Evolutionary conservation across 768 basidiomycete species (phyloP).

Genomic region (Phylloporus sp.): DNA sequence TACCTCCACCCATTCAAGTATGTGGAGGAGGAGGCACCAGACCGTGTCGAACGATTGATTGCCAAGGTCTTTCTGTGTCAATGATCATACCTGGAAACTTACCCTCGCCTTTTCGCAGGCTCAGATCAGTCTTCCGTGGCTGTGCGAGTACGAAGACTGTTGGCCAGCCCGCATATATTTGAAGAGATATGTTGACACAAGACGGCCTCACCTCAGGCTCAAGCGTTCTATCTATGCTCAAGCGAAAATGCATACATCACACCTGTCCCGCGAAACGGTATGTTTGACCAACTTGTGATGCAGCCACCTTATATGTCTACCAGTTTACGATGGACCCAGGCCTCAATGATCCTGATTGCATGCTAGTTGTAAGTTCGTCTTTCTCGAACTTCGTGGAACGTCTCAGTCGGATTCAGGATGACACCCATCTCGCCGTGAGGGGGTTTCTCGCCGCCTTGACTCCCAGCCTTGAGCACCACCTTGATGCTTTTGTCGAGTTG

Average conservation of each 20-base stretch:
- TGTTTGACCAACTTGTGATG: too few relatives aligned
- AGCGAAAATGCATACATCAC: not conserved
- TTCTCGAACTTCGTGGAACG: not conserved
- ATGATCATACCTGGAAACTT: not conserved
- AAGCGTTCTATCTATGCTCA: not conserved
- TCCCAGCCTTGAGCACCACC: conserved; percentile 19
- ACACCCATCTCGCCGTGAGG: not conserved
- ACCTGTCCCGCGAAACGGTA: not conserved
- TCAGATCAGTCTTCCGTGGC: conserved; percentile 11
- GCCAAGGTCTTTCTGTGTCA: not conserved
- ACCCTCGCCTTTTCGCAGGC: conserved; percentile 3
- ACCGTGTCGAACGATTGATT: conserved; percentile 6
- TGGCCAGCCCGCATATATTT: conserved; percentile 21
- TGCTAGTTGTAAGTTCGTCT: not conserved
- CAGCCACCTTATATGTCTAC: too few relatives aligned
- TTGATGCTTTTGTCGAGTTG: conserved; percentile 16
- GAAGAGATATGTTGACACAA: conserved; percentile 14
- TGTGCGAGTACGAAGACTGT: conserved; percentile 13
- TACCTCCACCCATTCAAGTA: conserved; percentile 13
- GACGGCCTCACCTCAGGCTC: conserved; percentile 4
- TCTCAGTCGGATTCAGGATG: not conserved
- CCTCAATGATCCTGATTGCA: not conserved
- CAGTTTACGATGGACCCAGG: too few relatives aligned
- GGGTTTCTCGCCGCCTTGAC: conserved; percentile 18
- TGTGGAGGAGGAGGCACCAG: conserved; percentile 13